Conservation (phyloP, 2,329 filamentous ascomycete species). For the Penicillium sp. region DNA sequence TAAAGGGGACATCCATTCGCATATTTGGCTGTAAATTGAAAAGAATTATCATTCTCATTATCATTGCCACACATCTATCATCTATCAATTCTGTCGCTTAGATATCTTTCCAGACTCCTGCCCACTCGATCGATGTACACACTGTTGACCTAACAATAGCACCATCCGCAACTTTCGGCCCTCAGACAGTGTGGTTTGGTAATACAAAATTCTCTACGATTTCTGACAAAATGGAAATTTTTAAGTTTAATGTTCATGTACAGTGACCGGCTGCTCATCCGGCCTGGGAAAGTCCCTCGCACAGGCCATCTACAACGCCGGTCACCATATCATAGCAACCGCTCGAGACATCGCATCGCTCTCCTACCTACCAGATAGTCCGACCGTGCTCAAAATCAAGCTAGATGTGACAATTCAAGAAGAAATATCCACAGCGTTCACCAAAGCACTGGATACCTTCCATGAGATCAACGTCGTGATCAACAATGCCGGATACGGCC, state of each 20-base stretch:
- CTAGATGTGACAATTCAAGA: constrained; percentile 9
- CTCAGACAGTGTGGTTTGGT: constrained; percentile 9
- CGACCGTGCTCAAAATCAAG: constrained; percentile 29
- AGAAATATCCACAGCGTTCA: constrained; percentile 36
- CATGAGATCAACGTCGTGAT: constrained; percentile 60
- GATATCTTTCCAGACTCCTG: constrained; percentile 1
- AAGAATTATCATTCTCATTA: not conserved
- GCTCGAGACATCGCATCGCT: constrained; percentile 48
- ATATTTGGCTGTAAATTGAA: not conserved
- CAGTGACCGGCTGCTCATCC: constrained; percentile 52
- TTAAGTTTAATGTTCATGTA: not conserved
- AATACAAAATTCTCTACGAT: not conserved
- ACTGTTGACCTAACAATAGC: not conserved
- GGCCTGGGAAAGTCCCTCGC: constrained; percentile 49
- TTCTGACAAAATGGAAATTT: not conserved
- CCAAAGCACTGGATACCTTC: constrained; percentile 47
- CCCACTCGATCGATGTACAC: not conserved
- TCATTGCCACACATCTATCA: not conserved
- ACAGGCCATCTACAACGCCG: constrained; percentile 38
- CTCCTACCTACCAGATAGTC: constrained; percentile 40
- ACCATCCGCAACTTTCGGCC: not conserved
- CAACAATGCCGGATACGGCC: constrained; percentile 64
- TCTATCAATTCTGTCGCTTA: not conserved
- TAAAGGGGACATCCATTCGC: not conserved
- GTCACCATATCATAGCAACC: constrained; percentile 49